Evolutionary conservation across 2,329 filamentous ascomycete species (phyloP), one percentile per base, ranked within the genome.

Genomic region (Emergomyces africanus): DNA sequence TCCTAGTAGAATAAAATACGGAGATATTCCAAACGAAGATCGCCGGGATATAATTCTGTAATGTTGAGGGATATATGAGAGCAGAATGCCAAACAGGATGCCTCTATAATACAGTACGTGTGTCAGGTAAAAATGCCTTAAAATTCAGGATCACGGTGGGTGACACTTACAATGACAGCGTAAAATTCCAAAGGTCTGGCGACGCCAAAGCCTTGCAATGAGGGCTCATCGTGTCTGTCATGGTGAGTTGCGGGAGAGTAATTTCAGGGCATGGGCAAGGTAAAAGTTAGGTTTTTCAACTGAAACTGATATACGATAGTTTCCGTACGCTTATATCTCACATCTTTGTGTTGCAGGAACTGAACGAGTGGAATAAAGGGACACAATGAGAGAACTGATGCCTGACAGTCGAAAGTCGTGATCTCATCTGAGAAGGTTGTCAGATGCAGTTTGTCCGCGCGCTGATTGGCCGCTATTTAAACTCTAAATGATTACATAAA

Each of bases 21-120:
- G 92, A 35, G 91, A 96, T 62, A 99, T 91, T 62, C 94, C 94
- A 72, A 95, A 92, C 25, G 92, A 95, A 15, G 89, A 94, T 62
- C 86, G 83, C 59, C 90, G 84, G 46, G 82, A 79, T 65, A 96
- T 89, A 74, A 99, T 97, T 68, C 94, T 90, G 72, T 87, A 83
- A 74, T 97, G 92, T 71, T 99, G 94, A 0, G 94, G 94, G 2
- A 97, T 81, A 76, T 99, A 99, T 39, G 92, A 97, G 60, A 95
- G 77, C 62, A 96, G 79, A 67, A 97, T 91, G 60, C 92, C 92
- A 66, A 95, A 71, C 62, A 97, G 79, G 66, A 97, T 89, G 67
- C 95, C 74, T 62, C 81, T 83, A 61, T 60, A 28, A 60, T 63
- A 62, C 23, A 56, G 70, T 46, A 64, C 61, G 28, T 59, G 60